Conservation (phyloP, 495 filamentous ascomycete genomes). For the Margaritispora aquatica region DNA sequence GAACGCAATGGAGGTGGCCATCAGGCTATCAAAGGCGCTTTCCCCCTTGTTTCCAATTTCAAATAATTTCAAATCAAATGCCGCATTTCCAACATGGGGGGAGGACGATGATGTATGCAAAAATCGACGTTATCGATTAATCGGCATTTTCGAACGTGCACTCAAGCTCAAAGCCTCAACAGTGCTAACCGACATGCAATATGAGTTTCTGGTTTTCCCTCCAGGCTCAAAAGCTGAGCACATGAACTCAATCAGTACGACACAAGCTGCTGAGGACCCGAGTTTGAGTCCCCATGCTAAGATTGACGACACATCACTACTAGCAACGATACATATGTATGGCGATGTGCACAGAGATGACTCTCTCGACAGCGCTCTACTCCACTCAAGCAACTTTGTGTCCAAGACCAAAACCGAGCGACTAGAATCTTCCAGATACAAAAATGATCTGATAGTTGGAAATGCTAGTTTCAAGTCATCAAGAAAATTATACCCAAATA, state of each 20-base stretch:
- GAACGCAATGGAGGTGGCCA: background rate
- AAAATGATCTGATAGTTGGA: background rate
- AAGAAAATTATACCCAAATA: no score
- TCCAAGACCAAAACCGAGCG: background rate
- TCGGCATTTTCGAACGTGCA: background rate
- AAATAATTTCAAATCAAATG: background rate
- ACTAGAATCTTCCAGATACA: background rate
- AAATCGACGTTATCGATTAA: background rate
- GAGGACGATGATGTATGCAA: background rate
- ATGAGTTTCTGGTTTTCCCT: background rate
- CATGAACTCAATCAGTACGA: no score
- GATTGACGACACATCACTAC: background rate
- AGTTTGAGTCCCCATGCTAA: background rate
- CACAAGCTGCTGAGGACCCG: background rate
- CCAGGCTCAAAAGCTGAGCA: background rate
- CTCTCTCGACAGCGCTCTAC: background rate
- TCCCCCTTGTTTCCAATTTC: background rate
- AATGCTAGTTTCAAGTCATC: no score
- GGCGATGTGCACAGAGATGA: background rate
- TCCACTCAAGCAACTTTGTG: background rate
- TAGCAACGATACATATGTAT: background rate
- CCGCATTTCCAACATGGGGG: background rate
- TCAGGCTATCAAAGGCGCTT: background rate
- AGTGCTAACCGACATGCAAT: background rate
- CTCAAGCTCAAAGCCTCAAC: background rate